phyloP scores from a whole-genome alignment of 331 rosid genomes.

The Stylosanthes scabra region DNA sequence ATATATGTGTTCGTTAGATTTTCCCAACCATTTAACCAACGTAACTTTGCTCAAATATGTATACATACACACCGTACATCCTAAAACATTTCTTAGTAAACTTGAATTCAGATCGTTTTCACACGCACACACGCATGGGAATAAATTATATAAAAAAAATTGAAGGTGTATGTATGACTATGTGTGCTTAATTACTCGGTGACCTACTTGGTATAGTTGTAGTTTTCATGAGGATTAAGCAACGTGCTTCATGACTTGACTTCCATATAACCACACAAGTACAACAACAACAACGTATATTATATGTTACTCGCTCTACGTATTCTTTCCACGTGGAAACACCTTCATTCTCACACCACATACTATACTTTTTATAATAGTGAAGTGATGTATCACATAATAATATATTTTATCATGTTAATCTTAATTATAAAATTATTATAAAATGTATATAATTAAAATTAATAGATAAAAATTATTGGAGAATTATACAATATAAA shows the following conservation, averaged over 20 bases:
- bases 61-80: too few relatives aligned
- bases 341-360: constrained; percentile 1
- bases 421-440: too few relatives aligned
- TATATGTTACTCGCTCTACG: constrained; percentile 34
- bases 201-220: constrained; percentile 18
- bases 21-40: too few relatives aligned
- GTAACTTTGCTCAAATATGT: too few relatives aligned
- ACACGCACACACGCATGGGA: constrained; percentile 36
- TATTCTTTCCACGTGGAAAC: constrained; percentile 38
- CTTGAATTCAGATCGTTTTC: constrained; percentile 26
- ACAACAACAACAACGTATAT: neutral
- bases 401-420: too few relatives aligned
- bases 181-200: constrained; percentile 48
- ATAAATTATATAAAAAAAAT: neutral
- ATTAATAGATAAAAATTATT: too few relatives aligned
- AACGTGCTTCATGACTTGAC: constrained; percentile 51
- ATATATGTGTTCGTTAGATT: too few relatives aligned
- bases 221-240: constrained; percentile 31
- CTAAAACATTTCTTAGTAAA: constrained; percentile 15
- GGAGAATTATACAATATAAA: too few relatives aligned
- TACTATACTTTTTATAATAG: neutral
- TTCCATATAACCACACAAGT: constrained; percentile 34
- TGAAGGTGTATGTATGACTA: neutral
- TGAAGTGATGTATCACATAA: too few relatives aligned
- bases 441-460: too few relatives aligned